Percentiles rank a stretch among this genome's conserved stretches.
phyloP scores from a whole-genome alignment of 768 basidiomycete species.

The Collybia sp. region DNA sequence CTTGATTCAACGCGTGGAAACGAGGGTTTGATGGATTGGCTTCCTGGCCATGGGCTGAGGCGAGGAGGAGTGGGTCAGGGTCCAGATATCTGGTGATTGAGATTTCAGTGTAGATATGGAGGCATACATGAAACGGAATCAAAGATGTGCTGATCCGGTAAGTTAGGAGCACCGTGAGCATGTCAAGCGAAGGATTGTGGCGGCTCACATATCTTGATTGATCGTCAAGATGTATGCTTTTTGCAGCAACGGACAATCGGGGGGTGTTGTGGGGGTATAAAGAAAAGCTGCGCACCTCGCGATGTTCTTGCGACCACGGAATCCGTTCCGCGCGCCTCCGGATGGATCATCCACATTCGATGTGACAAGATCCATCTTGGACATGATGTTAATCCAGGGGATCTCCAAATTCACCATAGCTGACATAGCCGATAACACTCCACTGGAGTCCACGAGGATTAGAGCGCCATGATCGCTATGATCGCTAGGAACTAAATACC shows the following conservation, averaged over 20 bases:
- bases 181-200: no score
- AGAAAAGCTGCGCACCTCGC: constrained; percentile 57
- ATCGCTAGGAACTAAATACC: constrained; percentile 31
- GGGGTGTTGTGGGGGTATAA: no score
- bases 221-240: no score
- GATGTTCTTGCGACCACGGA: constrained; percentile 72
- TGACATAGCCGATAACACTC: constrained; percentile 96
- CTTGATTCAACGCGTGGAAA: constrained; percentile 92
- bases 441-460: constrained; percentile 39
- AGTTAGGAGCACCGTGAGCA: no score
- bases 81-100: constrained; percentile 70
- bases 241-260: no score
- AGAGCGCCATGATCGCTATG: constrained; percentile 1
- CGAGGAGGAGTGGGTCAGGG: constrained; percentile 87
- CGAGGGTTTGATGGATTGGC: constrained; percentile 59
- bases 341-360: constrained; percentile 54
- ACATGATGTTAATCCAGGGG: constrained; percentile 97
- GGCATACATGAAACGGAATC: not conserved
- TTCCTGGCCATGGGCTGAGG: constrained; percentile 56
- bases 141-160: not conserved
- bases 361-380: constrained; percentile 97
- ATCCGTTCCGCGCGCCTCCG: constrained; percentile 64
- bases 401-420: constrained; percentile 98
- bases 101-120: not conserved
- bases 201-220: no score